Conservation (phyloP, 2,329 filamentous ascomycete genomes). For the Exophiala spinifera region DNA sequence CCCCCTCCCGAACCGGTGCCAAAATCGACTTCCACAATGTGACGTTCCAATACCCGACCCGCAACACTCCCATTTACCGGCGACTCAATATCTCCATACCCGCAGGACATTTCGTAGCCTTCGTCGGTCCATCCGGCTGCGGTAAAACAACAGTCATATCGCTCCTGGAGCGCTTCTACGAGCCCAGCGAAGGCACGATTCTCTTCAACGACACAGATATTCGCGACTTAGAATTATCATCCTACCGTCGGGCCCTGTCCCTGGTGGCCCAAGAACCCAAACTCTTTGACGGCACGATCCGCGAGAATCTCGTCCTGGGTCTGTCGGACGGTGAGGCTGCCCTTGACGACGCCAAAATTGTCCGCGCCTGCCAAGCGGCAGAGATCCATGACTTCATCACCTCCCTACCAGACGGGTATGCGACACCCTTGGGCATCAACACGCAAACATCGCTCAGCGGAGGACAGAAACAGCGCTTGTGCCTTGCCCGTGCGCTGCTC, state of each 20-base stretch:
- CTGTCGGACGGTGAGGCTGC: slow-evolving; percentile 25
- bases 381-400: slow-evolving; percentile 54
- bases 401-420: slow-evolving; percentile 51
- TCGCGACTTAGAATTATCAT: slow-evolving; percentile 28
- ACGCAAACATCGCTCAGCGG: slow-evolving; percentile 49
- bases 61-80: slow-evolving; percentile 33
- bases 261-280: slow-evolving; percentile 45
- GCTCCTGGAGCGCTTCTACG: slow-evolving; percentile 48
- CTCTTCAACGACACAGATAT: slow-evolving; percentile 36
- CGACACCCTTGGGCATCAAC: slow-evolving; percentile 49
- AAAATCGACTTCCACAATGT: slow-evolving; percentile 35
- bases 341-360: slow-evolving; percentile 40
- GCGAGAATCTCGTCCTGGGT: slow-evolving; percentile 49
- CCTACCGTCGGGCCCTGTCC: slow-evolving; percentile 36
- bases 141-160: slow-evolving; percentile 49
- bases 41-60: slow-evolving; percentile 38
- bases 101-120: slow-evolving; percentile 44
- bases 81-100: slow-evolving; percentile 36
- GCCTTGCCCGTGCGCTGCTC: slow-evolving; percentile 55
- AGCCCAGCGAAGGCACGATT: slow-evolving; percentile 40
- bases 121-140: slow-evolving; percentile 49
- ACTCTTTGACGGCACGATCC: slow-evolving; percentile 46
- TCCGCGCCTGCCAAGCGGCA: slow-evolving; percentile 49
- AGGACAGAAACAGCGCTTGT: slow-evolving; percentile 56
- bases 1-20: slow-evolving; percentile 27